A percentile compares a stretch with the other conserved stretches of the same genome.
Evolutionary conservation across 352 stramenopile genomes (phyloP).

Genomic region (Aphanomyces cochlioides): DNA sequence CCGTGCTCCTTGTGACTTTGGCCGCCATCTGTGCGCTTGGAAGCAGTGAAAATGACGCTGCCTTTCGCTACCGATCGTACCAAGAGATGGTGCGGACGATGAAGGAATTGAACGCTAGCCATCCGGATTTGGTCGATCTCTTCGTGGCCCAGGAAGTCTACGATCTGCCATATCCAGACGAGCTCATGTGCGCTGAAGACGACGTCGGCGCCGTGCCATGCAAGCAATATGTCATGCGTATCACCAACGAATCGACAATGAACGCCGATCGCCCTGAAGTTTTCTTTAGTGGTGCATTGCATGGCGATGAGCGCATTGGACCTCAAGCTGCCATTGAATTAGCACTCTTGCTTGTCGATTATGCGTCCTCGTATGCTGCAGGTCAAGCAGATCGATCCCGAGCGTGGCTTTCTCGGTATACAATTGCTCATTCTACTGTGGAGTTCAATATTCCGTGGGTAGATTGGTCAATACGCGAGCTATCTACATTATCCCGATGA

Average conservation of each 20-base stretch:
- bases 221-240: conserved; percentile 81
- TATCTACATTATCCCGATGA: conserved; percentile 85
- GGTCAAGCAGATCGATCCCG: conserved; percentile 26
- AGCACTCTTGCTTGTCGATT: conserved; percentile 78
- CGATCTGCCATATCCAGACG: conserved; percentile 58
- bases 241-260: conserved; percentile 86
- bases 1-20: neutral
- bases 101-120: conserved; percentile 63
- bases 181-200: conserved; percentile 59
- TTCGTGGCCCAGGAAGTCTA: conserved; percentile 83
- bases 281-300: conserved; percentile 95
- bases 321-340: conserved; percentile 89
- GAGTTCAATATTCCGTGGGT: neutral
- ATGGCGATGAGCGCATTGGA: conserved; percentile 94
- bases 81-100: conserved; percentile 61
- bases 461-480: conserved; percentile 84
- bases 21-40: neutral
- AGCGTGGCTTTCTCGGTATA: conserved; percentile 9
- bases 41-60: conserved; percentile 3
- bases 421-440: too few species aligned
- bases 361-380: conserved; percentile 40
- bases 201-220: conserved; percentile 43
- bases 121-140: conserved; percentile 73
- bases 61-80: conserved; percentile 58
- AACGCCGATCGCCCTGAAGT: conserved; percentile 87